These are phyloP conservation scores for Didymella arachidicola DNA, from an alignment of 2,329 filamentous ascomycete genomes.

Conservation along the genomic window DNA sequence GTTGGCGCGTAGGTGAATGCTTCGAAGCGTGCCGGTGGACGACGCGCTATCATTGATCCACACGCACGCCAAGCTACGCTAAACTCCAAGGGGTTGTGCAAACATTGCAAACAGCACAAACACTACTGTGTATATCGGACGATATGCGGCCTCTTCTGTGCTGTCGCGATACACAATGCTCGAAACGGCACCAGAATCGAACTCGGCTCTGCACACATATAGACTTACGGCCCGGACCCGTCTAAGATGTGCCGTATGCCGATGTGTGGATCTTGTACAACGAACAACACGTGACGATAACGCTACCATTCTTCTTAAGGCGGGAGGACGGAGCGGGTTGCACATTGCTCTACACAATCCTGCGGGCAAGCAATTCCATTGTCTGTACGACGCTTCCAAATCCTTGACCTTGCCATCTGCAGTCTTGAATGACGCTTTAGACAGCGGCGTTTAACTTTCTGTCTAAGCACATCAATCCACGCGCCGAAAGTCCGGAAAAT, in stretches of 20 bases:
- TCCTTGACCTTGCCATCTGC: conserved; percentile 3
- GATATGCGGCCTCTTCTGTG: neutral
- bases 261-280: conserved; percentile 12
- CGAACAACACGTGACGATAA: conserved; percentile 5
- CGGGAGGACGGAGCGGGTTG: conserved; percentile 16
- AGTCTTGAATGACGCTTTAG: neutral
- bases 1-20: conserved; percentile 6
- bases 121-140: neutral
- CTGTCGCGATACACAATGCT: neutral
- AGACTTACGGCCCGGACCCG: conserved; percentile 5
- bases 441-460: neutral
- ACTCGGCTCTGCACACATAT: neutral
- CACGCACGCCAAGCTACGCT: conserved; percentile 7
- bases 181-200: neutral
- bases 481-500: conserved; percentile 7
- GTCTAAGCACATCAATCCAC: conserved; percentile 2
- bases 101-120: conserved; percentile 15
- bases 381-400: conserved; percentile 9
- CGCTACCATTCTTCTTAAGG: neutral
- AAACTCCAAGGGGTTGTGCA: neutral
- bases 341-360: conserved; percentile 9
- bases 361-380: conserved; percentile 11
- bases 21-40: neutral
- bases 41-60: conserved; percentile 10
- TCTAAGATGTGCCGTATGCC: conserved; percentile 6